Evolutionary conservation across 202 grass and related monocot genomes (phyloP), one percentile per base, ranked within the genome.

Genomic region (Eragrostis tef): DNA sequence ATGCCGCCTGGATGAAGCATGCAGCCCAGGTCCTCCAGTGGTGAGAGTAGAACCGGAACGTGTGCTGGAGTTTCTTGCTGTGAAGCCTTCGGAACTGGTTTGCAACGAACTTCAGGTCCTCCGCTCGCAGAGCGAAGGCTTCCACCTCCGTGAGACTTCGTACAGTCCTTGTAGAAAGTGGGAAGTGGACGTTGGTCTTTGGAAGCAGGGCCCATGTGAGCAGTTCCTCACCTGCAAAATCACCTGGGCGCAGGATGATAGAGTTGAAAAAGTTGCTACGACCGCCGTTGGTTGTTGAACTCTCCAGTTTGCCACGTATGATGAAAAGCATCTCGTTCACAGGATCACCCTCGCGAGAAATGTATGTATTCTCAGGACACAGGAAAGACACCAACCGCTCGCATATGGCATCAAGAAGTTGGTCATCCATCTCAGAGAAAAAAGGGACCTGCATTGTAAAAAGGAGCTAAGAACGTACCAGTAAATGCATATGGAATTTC

Each of bases 41-140:
- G 70, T 93, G 79, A 2, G 96, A 98, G 80, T 98, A 91, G 77
- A 91, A 93, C 87, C 92, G 84, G 84, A 93, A 93, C 1, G 92
- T 89, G 80, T 98, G 88, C 75, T 99, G 93, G 31, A 99, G 90
- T 56, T 90, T 95, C 89, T 91, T 95, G 85, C 93, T 99, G 87
- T 99, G 96, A 13, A 99, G 81, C 48, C 90, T 68, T 56, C 89
- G 88, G 70, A 99, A 93, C 69, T 95, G 96, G 74, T 93, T 93
- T 0, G 96, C 87, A 0, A 99, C 96, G 2, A 99, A 99, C 61
- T 88, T 95, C 27, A 95, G 93, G 64, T 95, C 93, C 50, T 93
- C 89, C 0, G 90, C 92, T 29, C 85, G 77, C 49, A 99, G 63
- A 3, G 85, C 93, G 9, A 98, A 98, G 68, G 90, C 92, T 67